These are phyloP conservation scores for Rhizopogon sp. DNA, from an alignment of 768 basidiomycete species.

Conservation along the genomic window DNA sequence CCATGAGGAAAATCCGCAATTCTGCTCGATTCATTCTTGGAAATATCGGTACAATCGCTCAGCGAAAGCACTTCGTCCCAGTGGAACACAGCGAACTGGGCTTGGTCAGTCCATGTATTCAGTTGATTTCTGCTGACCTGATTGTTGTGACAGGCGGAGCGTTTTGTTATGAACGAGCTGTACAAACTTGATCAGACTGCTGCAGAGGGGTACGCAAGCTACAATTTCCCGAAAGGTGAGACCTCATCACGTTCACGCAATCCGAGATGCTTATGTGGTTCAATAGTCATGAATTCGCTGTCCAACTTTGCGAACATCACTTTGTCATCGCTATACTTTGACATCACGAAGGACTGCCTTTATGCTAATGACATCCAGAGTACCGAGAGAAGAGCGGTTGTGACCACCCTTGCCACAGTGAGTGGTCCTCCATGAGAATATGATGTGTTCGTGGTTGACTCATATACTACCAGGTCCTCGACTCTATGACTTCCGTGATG, in stretches of 20 bases:
- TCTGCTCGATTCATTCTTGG: constrained; percentile 84
- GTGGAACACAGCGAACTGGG: constrained; percentile 43
- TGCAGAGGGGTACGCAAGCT: constrained; percentile 61
- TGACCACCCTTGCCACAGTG: constrained; percentile 73
- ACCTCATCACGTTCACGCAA: neutral
- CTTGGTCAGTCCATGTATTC: constrained; percentile 43
- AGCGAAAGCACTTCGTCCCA: neutral
- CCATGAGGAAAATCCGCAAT: constrained; percentile 80
- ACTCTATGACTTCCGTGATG: constrained; percentile 62
- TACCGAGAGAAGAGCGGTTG: constrained; percentile 53
- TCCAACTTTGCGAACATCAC: constrained; percentile 78
- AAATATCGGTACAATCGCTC: constrained; percentile 45
- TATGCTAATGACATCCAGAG: constrained; percentile 62
- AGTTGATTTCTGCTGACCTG: no score
- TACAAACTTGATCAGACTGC: constrained; percentile 65
- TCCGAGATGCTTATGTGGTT: constrained; percentile 1
- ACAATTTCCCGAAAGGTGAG: constrained; percentile 81
- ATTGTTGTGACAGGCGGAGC: no score
- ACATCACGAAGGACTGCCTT: constrained; percentile 84
- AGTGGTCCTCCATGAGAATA: constrained; percentile 7
- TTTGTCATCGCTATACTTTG: constrained; percentile 88
- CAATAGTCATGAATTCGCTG: constrained; percentile 64
- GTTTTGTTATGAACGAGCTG: no score
- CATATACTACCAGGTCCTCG: constrained; percentile 45
- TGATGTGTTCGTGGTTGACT: neutral